Evolutionary conservation across 305 asterid genomes (phyloP), one percentile per base, ranked within the genome.

Genomic region (Fraxinus velutina): DNA sequence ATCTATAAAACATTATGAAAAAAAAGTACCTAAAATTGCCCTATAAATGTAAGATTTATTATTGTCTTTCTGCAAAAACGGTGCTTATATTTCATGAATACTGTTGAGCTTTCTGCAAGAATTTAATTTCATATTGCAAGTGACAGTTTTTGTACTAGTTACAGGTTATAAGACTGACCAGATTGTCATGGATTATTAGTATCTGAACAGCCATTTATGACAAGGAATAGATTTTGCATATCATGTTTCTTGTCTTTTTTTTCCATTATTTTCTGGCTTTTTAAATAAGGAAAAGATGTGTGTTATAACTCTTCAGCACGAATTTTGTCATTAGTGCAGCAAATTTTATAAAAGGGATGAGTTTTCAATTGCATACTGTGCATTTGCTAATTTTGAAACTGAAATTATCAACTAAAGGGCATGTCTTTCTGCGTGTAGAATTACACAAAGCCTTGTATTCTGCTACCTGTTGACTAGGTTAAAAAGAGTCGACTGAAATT

Each of bases 161-260:
- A 37, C 73, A 78, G 80, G 78, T 79, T 84, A 77, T 75, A 74
- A 13, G 44, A 15, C 34, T 78, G 19, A 66, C 33, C 76, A 73
- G 81, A 75, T 75, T 83, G 82, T 78, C 79, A 83, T 85, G 57
- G 78, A 77, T 74, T n/a, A 57, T 19, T 57, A 37, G 44, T 8
- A 57, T 17, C 33, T 81, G 81, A 24, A 79, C 76, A 81, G 78
- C 81, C 78, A 85, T 83, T 80, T 74, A 84, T 81, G 87, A 84
- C 84, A 24, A 87, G 83, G 73, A 57, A 64, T 75, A 81, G 90
- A 88, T 91, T 55, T 88, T 88, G 77, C 85, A 75, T 81, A 85
- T 89, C 86, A 73, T 52, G 83, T 81, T 79, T 80, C 81, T 75
- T 83, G 85, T 78, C 82, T 55, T 42, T 79, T 76, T 85, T 84